Conservation (phyloP, 1,284 basidiomycete species). For the Amylostereum areolatum region DNA sequence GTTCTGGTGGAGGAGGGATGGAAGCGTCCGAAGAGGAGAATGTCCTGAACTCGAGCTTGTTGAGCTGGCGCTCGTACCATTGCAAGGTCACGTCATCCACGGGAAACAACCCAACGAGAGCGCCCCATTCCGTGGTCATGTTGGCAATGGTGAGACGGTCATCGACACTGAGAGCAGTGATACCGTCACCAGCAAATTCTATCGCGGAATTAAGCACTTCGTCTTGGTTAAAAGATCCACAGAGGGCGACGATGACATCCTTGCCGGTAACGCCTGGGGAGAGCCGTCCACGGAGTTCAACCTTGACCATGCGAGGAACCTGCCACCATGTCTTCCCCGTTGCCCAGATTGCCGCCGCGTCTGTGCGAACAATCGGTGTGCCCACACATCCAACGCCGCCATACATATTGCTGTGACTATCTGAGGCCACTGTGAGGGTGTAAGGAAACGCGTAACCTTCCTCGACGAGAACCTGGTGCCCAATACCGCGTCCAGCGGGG, state of each 20-base stretch:
- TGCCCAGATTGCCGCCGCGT: conserved; percentile 95
- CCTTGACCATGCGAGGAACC: conserved; percentile 93
- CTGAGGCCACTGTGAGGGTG: conserved; percentile 90
- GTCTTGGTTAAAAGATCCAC: conserved; percentile 95
- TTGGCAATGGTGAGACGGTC: conserved; percentile 94
- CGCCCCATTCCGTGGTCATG: conserved; percentile 99
- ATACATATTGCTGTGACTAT: conserved; percentile 99
- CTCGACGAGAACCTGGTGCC: conserved; percentile 92
- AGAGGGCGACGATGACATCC: conserved; percentile 96
- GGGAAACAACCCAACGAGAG: conserved; percentile 93
- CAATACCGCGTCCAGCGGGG: conserved; percentile 97
- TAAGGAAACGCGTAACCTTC: conserved; percentile 96
- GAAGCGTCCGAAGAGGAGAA: conserved; percentile 53
- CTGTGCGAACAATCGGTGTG: conserved; percentile 92
- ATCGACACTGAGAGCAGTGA: conserved; percentile 79
- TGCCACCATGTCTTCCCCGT: conserved; percentile 99
- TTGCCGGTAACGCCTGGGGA: conserved; percentile 94
- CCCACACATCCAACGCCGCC: conserved; percentile 97
- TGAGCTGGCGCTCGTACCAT: conserved; percentile 86
- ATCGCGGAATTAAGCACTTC: conserved; percentile 98
- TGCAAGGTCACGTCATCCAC: conserved; percentile 78
- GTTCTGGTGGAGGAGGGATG: conserved; percentile 69
- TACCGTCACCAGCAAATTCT: conserved; percentile 94
- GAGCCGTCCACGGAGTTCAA: conserved; percentile 82
- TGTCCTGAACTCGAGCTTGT: conserved; percentile 74